A percentile compares a stretch with the other conserved stretches of the same genome.
Evolutionary conservation across 441 rosid genomes (phyloP).

Genomic region (Oxalis stricta): DNA sequence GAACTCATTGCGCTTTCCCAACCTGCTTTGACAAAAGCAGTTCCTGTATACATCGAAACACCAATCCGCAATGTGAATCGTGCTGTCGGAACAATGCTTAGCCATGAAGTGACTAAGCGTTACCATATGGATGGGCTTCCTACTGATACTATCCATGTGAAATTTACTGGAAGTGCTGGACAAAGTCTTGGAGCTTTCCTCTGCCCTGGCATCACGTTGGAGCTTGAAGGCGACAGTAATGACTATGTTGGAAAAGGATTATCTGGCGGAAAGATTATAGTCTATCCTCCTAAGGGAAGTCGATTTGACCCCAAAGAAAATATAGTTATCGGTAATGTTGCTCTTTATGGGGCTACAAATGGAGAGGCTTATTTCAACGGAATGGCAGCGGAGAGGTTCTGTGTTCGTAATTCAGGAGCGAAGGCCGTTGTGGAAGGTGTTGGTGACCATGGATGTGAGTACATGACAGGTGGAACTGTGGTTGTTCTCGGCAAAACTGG

Average conservation of each 20-base stretch:
- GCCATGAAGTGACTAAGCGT: slow-evolving; percentile 96
- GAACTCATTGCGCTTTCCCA: slow-evolving; percentile 57
- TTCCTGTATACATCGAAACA: slow-evolving; percentile 80
- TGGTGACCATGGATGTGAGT: slow-evolving; percentile 99
- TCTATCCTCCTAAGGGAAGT: slow-evolving; percentile 90
- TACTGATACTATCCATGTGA: slow-evolving; percentile 78
- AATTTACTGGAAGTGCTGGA: slow-evolving; percentile 91
- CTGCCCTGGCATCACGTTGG: slow-evolving; percentile 86
- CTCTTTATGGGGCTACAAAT: slow-evolving; percentile 84
- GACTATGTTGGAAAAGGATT: slow-evolving; percentile 99
- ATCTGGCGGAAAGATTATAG: slow-evolving; percentile 93
- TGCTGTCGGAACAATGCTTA: slow-evolving; percentile 98
- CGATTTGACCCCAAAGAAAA: slow-evolving; percentile 95
- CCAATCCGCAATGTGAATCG: slow-evolving; percentile 89
- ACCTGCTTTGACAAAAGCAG: slow-evolving; percentile 68
- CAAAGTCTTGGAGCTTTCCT: slow-evolving; percentile 98
- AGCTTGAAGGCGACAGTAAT: slow-evolving; percentile 96
- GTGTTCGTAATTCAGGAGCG: slow-evolving; percentile 99
- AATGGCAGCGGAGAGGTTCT: slow-evolving; percentile 99
- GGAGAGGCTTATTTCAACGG: slow-evolving; percentile 99
- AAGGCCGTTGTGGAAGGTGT: slow-evolving; percentile 98
- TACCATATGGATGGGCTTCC: slow-evolving; percentile 85
- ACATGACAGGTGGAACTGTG: slow-evolving; percentile 99
- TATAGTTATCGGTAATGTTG: slow-evolving; percentile 96
- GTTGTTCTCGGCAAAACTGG: slow-evolving; percentile 98